phyloP scores from a whole-genome alignment of 1,139 yeast species.

The Candida pseudoviswanathii region DNA sequence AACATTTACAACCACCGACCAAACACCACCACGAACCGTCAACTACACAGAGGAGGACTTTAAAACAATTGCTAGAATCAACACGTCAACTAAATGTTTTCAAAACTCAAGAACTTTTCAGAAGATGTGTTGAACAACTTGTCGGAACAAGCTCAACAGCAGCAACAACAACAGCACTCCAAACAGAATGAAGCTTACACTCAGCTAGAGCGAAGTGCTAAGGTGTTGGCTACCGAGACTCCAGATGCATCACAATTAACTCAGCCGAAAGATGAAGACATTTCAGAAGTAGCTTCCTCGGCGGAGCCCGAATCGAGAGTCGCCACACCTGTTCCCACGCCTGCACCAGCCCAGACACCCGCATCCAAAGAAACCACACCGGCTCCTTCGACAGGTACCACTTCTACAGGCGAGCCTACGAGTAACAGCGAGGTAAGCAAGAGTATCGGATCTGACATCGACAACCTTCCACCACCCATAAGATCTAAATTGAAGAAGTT shows the following conservation, averaged over 20 bases:
- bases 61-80: neutral
- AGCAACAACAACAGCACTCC: slow-evolving; percentile 15
- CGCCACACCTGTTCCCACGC: slow-evolving; percentile 7
- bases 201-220: slow-evolving; percentile 38
- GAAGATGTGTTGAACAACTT: slow-evolving; percentile 46
- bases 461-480: slow-evolving; percentile 53
- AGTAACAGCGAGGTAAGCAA: neutral
- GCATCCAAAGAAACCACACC: slow-evolving; percentile 27
- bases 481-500: slow-evolving; percentile 72
- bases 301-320: slow-evolving; percentile 4
- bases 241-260: slow-evolving; percentile 47
- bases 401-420: neutral
- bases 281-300: slow-evolving; percentile 11
- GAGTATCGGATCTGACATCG: slow-evolving; percentile 15
- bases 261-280: slow-evolving; percentile 48
- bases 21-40: too few relatives aligned
- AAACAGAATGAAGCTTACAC: slow-evolving; percentile 23
- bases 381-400: slow-evolving; percentile 27
- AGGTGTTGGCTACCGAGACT: slow-evolving; percentile 38
- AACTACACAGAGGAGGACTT: neutral
- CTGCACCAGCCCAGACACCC: neutral
- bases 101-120: slow-evolving; percentile 57
- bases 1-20: too few relatives aligned
- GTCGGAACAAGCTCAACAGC: slow-evolving; percentile 13
- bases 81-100: slow-evolving; percentile 24